These are phyloP conservation scores for Backusella psychrophila DNA, from an alignment of 192 early-diverging fungal genomes.

Conservation along the genomic window DNA sequence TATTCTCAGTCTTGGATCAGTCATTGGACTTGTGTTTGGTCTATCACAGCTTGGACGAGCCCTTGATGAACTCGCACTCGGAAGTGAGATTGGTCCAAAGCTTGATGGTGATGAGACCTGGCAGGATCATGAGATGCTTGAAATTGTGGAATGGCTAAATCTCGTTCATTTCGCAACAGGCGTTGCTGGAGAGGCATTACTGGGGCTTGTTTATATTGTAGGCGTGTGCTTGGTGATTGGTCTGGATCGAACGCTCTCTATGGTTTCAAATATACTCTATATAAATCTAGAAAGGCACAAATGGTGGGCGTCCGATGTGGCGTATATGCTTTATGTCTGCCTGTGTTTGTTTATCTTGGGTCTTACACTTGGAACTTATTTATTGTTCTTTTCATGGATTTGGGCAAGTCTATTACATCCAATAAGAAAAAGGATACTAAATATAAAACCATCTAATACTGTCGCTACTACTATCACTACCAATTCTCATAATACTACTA, in stretches of 20 bases:
- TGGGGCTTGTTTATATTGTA: constrained; percentile 21
- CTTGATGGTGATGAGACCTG: constrained; percentile 28
- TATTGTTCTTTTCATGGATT: constrained; percentile 27
- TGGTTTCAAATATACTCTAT: constrained; percentile 11
- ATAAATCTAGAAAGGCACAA: background rate
- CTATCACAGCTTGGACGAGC: constrained; percentile 7
- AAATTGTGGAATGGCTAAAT: constrained; percentile 19
- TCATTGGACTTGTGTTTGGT: constrained; percentile 17
- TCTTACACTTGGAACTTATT: constrained; percentile 16
- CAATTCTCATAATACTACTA: background rate
- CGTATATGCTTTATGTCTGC: background rate
- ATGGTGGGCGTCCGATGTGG: background rate
- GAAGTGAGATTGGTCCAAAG: constrained; percentile 19
- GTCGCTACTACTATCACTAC: background rate
- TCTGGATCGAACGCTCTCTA: constrained; percentile 1
- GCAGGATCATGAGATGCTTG: constrained; percentile 23
- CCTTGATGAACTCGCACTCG: constrained; percentile 14
- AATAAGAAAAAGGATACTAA: background rate
- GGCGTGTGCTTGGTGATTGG: constrained; percentile 17
- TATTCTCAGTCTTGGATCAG: constrained; percentile 18
- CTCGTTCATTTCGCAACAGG: constrained; percentile 21
- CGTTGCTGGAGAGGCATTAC: constrained; percentile 17
- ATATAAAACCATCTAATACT: background rate
- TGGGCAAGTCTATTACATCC: constrained; percentile 24
- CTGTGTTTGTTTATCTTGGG: background rate